Evolutionary conservation across 345 rosid species (phyloP), one percentile per base, ranked within the genome.

Genomic region (Cochlearia excelsa): DNA sequence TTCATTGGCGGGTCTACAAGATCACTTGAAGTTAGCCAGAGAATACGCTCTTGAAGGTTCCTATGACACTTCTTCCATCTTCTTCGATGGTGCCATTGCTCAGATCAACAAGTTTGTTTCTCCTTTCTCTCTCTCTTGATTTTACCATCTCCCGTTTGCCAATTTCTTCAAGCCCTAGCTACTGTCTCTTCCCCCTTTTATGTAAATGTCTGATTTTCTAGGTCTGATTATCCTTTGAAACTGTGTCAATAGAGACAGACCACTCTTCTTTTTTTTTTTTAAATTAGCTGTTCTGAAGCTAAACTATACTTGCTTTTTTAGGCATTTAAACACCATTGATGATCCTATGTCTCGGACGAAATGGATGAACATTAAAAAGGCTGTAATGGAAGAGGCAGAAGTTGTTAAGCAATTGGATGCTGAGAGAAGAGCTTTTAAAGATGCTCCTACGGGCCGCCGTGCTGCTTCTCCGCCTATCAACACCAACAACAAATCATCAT

Each of bases 31-130:
- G 70, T 75, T 90, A 75, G 99, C 97, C 1, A 76, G 96, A 71
- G 97, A 90, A 54, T 93, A 93, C 57, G 97, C 99, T 29, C 73
- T 87, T 10, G 97, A 93, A 79, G 99, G 99, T 38, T 82, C 89
- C 27, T 87, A 90, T 57, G 99, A 93, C 57, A 89, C 97, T 50
- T 82, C 99, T 35, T 70, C 85, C 54, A 93, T 93, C 84, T 90
- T 93, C 91, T 92, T 92, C 79, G 97, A 92, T 67, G 98, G 98
- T 27, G 93, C 97, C 78, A 75, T 88, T 76, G 98, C 98, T 67
- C 98, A 92, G 85, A 92, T 92, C 89, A 86, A 86, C 84, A 88
- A 84, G 98, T 88, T 82, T 39, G 41, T 43, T 23, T 26, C 48
- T 51, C 38, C 37, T 9, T 16, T 16, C 23, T 16, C 23, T 38